Percentiles rank a stretch among this genome's conserved stretches.
Conservation (phyloP, 2,329 filamentous ascomycete genomes). For the Fusarium albosuccineum region DNA sequence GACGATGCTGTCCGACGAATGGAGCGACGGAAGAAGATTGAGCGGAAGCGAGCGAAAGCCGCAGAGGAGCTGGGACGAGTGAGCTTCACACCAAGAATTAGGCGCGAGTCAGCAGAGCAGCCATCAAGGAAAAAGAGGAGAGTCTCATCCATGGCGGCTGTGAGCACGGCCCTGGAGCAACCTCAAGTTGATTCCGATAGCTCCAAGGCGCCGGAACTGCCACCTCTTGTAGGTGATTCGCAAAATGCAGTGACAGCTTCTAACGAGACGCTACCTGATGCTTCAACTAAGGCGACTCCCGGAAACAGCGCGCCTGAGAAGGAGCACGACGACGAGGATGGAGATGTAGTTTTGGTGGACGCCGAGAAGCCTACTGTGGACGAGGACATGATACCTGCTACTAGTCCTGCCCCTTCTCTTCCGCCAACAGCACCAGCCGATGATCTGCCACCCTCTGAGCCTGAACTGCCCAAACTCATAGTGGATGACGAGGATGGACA, state of each 20-base stretch:
- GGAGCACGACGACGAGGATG: conserved; percentile 24
- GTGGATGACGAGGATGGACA: conserved; percentile 35
- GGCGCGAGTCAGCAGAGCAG: conserved; percentile 38
- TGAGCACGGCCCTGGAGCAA: neutral
- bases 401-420: conserved; percentile 52
- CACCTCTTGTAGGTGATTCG: conserved; percentile 42
- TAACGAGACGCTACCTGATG: conserved; percentile 40
- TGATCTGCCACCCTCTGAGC: conserved; percentile 44
- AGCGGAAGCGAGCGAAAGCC: conserved; percentile 56
- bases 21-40: conserved; percentile 54
- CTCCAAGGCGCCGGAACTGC: conserved; percentile 29
- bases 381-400: conserved; percentile 56
- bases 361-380: conserved; percentile 38
- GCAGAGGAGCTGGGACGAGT: conserved; percentile 58
- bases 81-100: conserved; percentile 49
- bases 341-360: conserved; percentile 22
- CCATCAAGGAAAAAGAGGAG: conserved; percentile 48
- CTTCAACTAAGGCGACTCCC: conserved; percentile 53
- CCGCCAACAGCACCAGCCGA: conserved; percentile 42
- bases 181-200: neutral
- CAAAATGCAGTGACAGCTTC: conserved; percentile 44
- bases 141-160: conserved; percentile 8
- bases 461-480: conserved; percentile 52
- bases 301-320: conserved; percentile 33
- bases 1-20: conserved; percentile 51